phyloP scores from a whole-genome alignment of 768 basidiomycete genomes.

The Mycena indigotica region DNA sequence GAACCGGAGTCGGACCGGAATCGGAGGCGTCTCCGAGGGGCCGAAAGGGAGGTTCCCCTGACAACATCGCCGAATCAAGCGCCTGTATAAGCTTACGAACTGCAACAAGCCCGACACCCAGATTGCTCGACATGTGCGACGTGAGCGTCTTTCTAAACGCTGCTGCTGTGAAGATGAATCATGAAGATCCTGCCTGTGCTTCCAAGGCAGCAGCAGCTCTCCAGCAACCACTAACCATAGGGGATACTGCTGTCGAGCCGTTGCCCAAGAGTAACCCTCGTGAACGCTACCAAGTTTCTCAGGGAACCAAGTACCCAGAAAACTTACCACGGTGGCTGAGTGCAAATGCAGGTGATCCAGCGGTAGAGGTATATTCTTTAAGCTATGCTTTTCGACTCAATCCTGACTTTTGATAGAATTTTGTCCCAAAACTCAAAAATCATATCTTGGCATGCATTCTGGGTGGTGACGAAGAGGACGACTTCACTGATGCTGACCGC shows the following conservation, averaged over 20 bases:
- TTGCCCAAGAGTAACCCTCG: background rate
- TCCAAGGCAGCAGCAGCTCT: background rate
- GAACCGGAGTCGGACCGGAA: too few relatives aligned
- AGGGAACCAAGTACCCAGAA: background rate
- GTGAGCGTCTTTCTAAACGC: background rate
- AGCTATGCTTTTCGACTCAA: too few relatives aligned
- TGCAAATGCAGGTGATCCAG: background rate
- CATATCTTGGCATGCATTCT: background rate
- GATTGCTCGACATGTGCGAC: background rate
- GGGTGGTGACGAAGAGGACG: background rate
- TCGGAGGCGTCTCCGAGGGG: too few relatives aligned
- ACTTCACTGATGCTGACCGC: background rate
- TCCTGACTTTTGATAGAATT: background rate
- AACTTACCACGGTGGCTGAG: background rate
- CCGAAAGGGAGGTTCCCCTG: too few relatives aligned
- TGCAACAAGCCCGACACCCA: background rate
- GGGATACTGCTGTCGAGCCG: background rate
- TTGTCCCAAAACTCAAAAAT: background rate
- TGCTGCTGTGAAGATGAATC: background rate
- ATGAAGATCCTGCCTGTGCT: background rate
- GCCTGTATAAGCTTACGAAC: background rate
- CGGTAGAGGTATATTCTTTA: background rate
- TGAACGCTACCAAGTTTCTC: background rate
- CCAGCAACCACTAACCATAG: background rate
- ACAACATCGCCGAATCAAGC: conserved; percentile 13